phyloP scores from a whole-genome alignment of 352 stramenopile species.

The Globisporangium takayamanum region DNA sequence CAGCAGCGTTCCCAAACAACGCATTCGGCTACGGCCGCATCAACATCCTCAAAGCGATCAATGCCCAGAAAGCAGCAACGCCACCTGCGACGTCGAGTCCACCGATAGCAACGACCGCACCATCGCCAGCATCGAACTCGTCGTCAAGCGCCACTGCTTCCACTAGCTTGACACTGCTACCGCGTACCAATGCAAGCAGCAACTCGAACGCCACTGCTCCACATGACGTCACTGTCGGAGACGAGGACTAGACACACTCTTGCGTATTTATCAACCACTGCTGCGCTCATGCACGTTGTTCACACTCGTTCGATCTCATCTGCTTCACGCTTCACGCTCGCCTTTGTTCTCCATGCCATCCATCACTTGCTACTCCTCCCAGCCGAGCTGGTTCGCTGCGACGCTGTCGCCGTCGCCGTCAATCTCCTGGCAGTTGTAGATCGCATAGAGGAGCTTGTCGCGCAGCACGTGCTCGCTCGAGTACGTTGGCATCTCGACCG shows the following conservation, averaged over 20 bases:
- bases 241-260: neutral
- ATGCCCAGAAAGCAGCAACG: slow-evolving; percentile 9
- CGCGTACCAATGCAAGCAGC: neutral
- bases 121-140: neutral
- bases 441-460: slow-evolving; percentile 86
- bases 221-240: neutral
- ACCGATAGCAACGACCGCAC: neutral
- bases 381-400: slow-evolving; percentile 72
- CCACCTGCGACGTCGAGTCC: neutral
- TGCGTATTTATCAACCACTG: too few species aligned
- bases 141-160: slow-evolving; percentile 1
- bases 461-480: slow-evolving; percentile 67
- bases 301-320: neutral
- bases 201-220: slow-evolving; percentile 1
- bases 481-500: slow-evolving; percentile 93
- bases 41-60: slow-evolving; percentile 31
- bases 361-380: slow-evolving; percentile 48
- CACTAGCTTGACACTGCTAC: neutral
- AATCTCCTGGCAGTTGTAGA: slow-evolving; percentile 93
- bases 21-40: slow-evolving; percentile 44
- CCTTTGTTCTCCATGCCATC: neutral
- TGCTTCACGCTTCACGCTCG: neutral
- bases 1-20: slow-evolving; percentile 43
- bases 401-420: slow-evolving; percentile 82
- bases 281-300: neutral